Evolutionary conservation across 768 basidiomycete species (phyloP), one percentile per base, ranked within the genome.

Genomic region (Agaricus blazei): DNA sequence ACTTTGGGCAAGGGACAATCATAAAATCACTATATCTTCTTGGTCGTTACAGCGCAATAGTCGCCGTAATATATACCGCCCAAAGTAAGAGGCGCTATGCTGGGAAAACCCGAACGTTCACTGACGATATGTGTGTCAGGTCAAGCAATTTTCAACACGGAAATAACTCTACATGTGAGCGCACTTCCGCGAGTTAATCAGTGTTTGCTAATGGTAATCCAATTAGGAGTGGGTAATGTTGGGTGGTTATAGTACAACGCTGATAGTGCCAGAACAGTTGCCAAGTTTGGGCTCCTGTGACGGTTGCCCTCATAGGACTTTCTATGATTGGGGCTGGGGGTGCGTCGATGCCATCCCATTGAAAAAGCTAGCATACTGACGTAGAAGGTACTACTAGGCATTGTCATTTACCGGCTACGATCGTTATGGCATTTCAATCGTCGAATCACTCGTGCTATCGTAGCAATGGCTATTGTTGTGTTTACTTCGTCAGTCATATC

Each of bases 371-470:
- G 40, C 2, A 14, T 41, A 43, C 29, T 26, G 6, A 27, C 3
- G 9, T 15, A 9, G 19, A 42, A 28, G 11, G 6, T n/a, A 19
- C 4, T 9, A 15, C 4, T 12, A 52, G 51, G 40, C 15, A 41
- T 52, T 2, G 51, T 52, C 19, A 42, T 52, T 15, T 52, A 52
- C n/a, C 51, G 51, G 11, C 26, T 52, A n/a, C 41, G 31, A 6
- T 43, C 40, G 15, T n/a, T 52, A 15, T 52, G 51, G 51, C 41
- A 52, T 27, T 27, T 24, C 24, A 40, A 23, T 11, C 50, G 50
- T 4, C 24, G 19, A 3, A 19, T 41, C 5, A 28, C 50, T 19
- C 41, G 27, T 41, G 27, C 38, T 27, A 51, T 51, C 26, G 37
- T 14, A 37, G 38, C 15, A 19, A 41, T 51, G 37, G 24, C 26